Base-by-base conservation (phyloP, 148 eudicot species). In the Rhododendron henanense region DNA sequence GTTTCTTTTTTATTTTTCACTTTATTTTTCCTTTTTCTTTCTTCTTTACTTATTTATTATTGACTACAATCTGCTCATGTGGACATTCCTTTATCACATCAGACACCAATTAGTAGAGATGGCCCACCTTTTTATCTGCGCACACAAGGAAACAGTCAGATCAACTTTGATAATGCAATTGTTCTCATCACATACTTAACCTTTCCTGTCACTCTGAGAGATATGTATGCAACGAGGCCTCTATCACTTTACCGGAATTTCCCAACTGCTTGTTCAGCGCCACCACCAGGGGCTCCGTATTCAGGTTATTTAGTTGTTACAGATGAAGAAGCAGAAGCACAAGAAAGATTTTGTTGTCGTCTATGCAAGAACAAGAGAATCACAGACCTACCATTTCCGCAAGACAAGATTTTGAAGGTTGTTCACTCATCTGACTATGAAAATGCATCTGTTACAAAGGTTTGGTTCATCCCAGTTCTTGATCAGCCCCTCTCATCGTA, bases 381-480 rank as follows among this genome's bases (percentile, higher is more conserved):
- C 79, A 90, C 84, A 45, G 63, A 85, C 85, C 87, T 95, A 21
- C 98, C 98, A 0, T 93, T 95, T 84, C 98, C 98, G 85, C 94
- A 93, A 39, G 94, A 93, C 91, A 90, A 87, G 89, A 89, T 94
- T 61, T 41, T 95, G 91, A 89, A 93, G 35, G 85, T 95, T 45
- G 91, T 91, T 77, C 94, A 95, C 87, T 45, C 89, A 1, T 90
- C 94, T 4, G 90, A 87, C 73, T 35, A 88, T 11, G 81, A 85
- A 73, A 86, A 84, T 48, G 87, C 83, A 4, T 88, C 85, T 88
- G 88, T 86, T 21, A 93, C 92, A 21, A 93, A 91, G 86, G 97
- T 93, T 33, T 95, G 98, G 98, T 93, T 95, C 83, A 83, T 95
- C 23, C 98, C 97, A 2, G 98, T 93, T 83, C 84, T 93, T 55